Evolutionary conservation across 208 protist genomes (phyloP).

Genomic region (Trypanosoma avium): DNA sequence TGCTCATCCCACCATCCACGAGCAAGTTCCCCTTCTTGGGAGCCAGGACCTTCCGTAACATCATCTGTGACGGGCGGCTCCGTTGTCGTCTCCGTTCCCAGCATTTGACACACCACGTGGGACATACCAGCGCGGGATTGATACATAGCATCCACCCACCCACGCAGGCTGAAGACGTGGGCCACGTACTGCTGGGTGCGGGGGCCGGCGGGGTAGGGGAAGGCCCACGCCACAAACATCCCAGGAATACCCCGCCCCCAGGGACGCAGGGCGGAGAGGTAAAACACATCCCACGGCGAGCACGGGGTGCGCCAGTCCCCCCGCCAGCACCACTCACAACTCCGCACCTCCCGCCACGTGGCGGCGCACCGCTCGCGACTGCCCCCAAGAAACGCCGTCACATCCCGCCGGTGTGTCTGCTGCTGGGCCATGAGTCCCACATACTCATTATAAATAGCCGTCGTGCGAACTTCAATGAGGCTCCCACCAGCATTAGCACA

Average conservation of each 20-base stretch:
- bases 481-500: not conserved
- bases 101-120: slow-evolving; percentile 1
- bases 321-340: slow-evolving; percentile 12
- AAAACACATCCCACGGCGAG: not conserved
- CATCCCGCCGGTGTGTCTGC: no score
- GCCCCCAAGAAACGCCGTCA: slow-evolving; percentile 1
- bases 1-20: no score
- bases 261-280: not conserved
- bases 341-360: not conserved
- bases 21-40: no score
- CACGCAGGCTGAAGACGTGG: not conserved
- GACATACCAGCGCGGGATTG: not conserved
- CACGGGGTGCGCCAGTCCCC: not conserved
- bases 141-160: not conserved
- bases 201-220: not conserved
- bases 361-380: not conserved
- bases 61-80: not conserved
- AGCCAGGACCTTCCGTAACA: no score
- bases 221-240: slow-evolving; percentile 14
- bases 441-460: not conserved
- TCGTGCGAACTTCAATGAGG: not conserved
- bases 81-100: no score
- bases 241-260: not conserved
- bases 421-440: no score
- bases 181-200: not conserved